Evolutionary conservation across 169 alveolate species (phyloP).

Genomic region (Cryptosporidium bovis): DNA sequence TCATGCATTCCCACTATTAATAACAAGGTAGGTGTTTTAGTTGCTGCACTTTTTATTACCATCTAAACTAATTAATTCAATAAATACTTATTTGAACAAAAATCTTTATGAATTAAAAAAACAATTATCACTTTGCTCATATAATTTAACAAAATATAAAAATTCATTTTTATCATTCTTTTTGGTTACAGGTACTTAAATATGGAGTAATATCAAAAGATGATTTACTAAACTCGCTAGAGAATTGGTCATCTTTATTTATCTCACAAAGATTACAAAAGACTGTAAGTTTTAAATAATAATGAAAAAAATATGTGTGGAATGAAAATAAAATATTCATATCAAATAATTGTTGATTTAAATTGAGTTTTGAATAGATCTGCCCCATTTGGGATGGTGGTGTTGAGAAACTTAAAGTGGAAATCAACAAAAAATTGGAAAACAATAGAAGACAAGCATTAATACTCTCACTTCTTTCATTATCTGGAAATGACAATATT

Average conservation of each 20-base stretch:
- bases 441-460: slow-evolving; percentile 12
- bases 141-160: no score
- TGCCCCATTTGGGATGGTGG: background rate
- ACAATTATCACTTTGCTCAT: background rate
- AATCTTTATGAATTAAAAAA: no score
- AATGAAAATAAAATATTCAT: no score
- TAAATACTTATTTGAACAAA: no score
- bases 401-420: background rate
- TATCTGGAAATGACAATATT: background rate
- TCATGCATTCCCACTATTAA: slow-evolving; percentile 14
- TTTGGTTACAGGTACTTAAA: slow-evolving; percentile 30
- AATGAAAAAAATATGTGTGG: no score
- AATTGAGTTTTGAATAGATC: background rate
- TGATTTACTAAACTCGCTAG: background rate
- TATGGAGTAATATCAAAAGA: slow-evolving; percentile 38
- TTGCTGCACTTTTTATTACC: no score
- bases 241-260: slow-evolving; percentile 51
- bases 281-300: slow-evolving; percentile 23
- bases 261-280: slow-evolving; percentile 36
- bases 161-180: background rate
- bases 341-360: no score
- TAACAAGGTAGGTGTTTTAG: slow-evolving; percentile 26
- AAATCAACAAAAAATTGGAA: background rate
- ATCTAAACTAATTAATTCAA: no score
- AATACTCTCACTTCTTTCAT: slow-evolving; percentile 14